A percentile compares a stretch with the other conserved stretches of the same genome.
phyloP scores from a whole-genome alignment of 768 basidiomycete species.

The Kwoniella shandongensis region DNA sequence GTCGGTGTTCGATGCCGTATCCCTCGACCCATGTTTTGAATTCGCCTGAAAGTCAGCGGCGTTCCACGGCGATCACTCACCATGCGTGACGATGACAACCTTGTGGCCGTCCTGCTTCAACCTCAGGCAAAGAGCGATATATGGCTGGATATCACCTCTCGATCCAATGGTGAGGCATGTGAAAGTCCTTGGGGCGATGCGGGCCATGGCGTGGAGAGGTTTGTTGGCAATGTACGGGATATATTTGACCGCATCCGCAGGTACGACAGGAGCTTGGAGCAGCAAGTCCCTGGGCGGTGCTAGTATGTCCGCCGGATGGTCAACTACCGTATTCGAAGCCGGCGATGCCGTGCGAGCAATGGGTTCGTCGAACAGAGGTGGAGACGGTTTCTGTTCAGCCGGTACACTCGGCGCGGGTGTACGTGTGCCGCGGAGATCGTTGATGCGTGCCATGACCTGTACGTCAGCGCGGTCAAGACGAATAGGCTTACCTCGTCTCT shows the following conservation, averaged over 20 bases:
- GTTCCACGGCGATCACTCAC: constrained; percentile 36
- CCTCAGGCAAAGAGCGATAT: constrained; percentile 58
- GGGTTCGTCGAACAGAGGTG: constrained; percentile 7
- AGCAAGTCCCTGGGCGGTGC: constrained; percentile 26
- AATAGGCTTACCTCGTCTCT: constrained; percentile 56
- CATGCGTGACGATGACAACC: constrained; percentile 60
- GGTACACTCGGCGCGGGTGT: constrained; percentile 4
- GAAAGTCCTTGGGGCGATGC: constrained; percentile 59
- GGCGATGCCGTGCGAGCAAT: constrained; percentile 1
- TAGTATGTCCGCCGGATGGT: constrained; percentile 40
- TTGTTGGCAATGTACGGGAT: constrained; percentile 50
- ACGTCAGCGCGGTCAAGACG: neutral
- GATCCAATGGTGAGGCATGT: constrained; percentile 68
- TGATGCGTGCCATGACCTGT: constrained; percentile 22
- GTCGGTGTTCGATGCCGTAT: constrained; percentile 63
- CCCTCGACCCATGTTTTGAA: constrained; percentile 63
- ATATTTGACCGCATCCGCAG: constrained; percentile 41
- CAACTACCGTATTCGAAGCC: neutral
- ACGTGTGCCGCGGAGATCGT: neutral
- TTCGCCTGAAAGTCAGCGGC: constrained; percentile 38
- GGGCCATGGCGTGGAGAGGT: constrained; percentile 7
- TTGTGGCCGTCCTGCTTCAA: constrained; percentile 57
- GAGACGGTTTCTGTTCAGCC: constrained; percentile 11
- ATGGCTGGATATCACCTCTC: constrained; percentile 61
- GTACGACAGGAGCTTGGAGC: constrained; percentile 26